These are phyloP conservation scores for Fusarium protoensiforme DNA, from an alignment of 2,329 filamentous ascomycete species.

Conservation along the genomic window DNA sequence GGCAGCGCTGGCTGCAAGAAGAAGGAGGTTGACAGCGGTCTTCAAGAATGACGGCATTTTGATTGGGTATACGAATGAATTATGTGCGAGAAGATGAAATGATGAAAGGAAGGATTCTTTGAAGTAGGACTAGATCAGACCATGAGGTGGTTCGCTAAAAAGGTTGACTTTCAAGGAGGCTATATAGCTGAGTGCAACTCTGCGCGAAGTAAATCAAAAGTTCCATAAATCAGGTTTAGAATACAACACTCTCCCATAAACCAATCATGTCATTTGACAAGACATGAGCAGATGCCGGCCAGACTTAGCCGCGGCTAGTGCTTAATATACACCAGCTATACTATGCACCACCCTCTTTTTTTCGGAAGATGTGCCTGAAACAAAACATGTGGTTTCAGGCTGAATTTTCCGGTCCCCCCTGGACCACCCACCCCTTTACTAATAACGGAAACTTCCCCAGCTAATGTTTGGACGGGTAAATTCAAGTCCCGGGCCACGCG, in stretches of 20 bases:
- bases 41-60: slow-evolving; percentile 23
- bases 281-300: neutral
- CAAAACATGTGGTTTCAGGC: slow-evolving; percentile 18
- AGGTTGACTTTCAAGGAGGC: neutral
- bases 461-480: neutral
- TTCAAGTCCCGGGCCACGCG: slow-evolving; percentile 7
- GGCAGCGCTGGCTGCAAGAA: slow-evolving; percentile 42
- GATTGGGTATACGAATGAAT: neutral
- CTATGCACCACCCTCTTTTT: neutral
- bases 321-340: slow-evolving; percentile 12
- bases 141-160: neutral
- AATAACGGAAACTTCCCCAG: neutral
- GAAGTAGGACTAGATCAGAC: neutral
- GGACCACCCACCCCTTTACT: neutral
- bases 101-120: neutral
- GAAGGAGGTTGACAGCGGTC: slow-evolving; percentile 7
- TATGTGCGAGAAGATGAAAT: neutral
- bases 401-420: slow-evolving; percentile 15
- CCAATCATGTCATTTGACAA: slow-evolving; percentile 1
- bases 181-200: neutral
- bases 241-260: neutral
- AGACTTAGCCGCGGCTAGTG: neutral
- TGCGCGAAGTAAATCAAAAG: neutral
- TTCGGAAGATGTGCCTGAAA: slow-evolving; percentile 18
- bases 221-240: neutral